Evolutionary conservation across 345 rosid species (phyloP).

Genomic region (Gossypium raimondii): DNA sequence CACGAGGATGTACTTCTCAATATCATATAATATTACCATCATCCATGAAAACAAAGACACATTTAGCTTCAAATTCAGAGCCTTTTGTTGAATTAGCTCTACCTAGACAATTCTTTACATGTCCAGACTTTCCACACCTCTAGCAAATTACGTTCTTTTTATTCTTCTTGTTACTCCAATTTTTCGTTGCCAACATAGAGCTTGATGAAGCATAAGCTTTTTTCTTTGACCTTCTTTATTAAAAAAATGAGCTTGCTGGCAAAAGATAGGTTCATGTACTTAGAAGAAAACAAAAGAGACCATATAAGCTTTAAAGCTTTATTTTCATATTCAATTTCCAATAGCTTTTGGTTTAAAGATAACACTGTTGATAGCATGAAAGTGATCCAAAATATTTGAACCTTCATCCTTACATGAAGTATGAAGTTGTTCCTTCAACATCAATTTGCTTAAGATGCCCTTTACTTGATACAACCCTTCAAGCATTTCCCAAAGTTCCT

Average conservation of each 20-base stretch:
- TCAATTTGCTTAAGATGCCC: background rate
- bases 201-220: background rate
- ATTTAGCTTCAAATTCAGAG: background rate
- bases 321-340: too few relatives aligned
- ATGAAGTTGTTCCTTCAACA: background rate
- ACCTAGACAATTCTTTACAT: background rate
- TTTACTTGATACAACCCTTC: background rate
- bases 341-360: too few relatives aligned
- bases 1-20: background rate
- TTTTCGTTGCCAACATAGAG: background rate
- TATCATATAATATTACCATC: background rate
- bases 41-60: background rate
- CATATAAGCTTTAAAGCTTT: background rate
- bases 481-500: background rate
- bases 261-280: too few relatives aligned
- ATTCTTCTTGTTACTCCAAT: background rate
- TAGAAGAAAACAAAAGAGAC: background rate
- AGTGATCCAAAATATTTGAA: background rate
- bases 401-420: background rate
- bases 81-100: background rate
- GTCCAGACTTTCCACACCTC: background rate
- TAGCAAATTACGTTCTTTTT: too few relatives aligned
- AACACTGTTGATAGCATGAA: background rate
- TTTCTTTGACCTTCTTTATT: too few relatives aligned
- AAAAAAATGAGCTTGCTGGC: background rate